Evolutionary conservation across 108 stramenopile species (phyloP).

Genomic region (Fistulifera solaris): DNA sequence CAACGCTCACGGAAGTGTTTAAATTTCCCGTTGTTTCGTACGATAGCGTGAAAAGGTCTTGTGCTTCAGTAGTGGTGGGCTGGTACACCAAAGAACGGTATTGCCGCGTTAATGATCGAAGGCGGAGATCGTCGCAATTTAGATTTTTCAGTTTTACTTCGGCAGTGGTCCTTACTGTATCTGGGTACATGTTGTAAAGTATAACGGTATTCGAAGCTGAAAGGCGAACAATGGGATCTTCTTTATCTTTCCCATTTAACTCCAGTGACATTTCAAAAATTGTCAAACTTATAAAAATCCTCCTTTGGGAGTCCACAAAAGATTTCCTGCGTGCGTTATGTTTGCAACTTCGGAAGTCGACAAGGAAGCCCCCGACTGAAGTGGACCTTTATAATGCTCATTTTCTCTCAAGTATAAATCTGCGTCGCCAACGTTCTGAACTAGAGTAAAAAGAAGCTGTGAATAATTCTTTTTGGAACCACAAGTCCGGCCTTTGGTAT

Average conservation of each 20-base stretch:
- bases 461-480: constrained; percentile 52
- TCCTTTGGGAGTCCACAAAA: constrained; percentile 29
- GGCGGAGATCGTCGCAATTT: constrained; percentile 53
- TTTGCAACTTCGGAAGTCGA: constrained; percentile 1
- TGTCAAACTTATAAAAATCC: constrained; percentile 45
- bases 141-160: constrained; percentile 55
- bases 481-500: constrained; percentile 48
- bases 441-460: constrained; percentile 56
- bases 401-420: constrained; percentile 52
- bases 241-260: constrained; percentile 22
- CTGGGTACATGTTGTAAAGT: constrained; percentile 32
- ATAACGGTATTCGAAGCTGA: constrained; percentile 52
- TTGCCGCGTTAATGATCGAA: constrained; percentile 22
- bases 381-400: not conserved
- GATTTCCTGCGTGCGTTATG: constrained; percentile 60
- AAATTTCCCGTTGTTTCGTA: constrained; percentile 36
- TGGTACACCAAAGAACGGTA: constrained; percentile 57
- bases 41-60: constrained; percentile 43
- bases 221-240: constrained; percentile 35
- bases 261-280: constrained; percentile 49
- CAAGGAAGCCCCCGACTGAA: not conserved
- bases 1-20: constrained; percentile 29
- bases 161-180: constrained; percentile 27
- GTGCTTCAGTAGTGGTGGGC: constrained; percentile 2
- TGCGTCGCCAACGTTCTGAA: constrained; percentile 56